These are phyloP conservation scores for Pelargonium nanum DNA, from an alignment of 345 rosid species.

Conservation along the genomic window DNA sequence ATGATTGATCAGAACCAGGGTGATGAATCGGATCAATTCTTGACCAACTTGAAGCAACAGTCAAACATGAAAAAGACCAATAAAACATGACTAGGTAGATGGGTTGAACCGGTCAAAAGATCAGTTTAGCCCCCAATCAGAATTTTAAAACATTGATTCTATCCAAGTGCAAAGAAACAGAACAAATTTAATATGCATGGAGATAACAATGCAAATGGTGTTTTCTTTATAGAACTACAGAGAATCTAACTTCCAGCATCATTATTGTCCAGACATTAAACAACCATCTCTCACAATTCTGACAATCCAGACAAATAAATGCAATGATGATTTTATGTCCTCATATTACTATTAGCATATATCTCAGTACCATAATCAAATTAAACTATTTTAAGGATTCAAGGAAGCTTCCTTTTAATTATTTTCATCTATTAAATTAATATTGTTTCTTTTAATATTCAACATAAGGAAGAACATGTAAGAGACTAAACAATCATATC, in stretches of 20 bases:
- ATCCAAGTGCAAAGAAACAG: too few relatives aligned
- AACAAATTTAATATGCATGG: too few relatives aligned
- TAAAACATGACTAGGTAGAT: too few relatives aligned
- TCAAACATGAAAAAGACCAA: too few relatives aligned
- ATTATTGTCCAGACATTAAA: not conserved
- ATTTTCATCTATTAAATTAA: slow-evolving; percentile 1
- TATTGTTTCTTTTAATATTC: too few relatives aligned
- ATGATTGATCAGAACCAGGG: too few relatives aligned
- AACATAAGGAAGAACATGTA: not conserved
- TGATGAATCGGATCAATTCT: too few relatives aligned
- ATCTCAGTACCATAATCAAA: slow-evolving; percentile 7
- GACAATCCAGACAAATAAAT: not conserved
- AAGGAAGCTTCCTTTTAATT: slow-evolving; percentile 19
- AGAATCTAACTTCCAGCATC: not conserved
- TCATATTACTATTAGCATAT: not conserved
- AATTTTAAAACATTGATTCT: too few relatives aligned
- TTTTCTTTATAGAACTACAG: not conserved
- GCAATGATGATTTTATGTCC: not conserved
- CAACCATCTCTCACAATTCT: not conserved
- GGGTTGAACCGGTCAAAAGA: too few relatives aligned
- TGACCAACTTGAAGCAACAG: too few relatives aligned
- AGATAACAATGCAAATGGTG: not conserved
- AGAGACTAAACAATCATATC: slow-evolving; percentile 12
- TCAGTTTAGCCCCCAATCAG: too few relatives aligned
- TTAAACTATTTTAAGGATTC: slow-evolving; percentile 1